These are phyloP conservation scores for Xylaria sp. DNA, from an alignment of 2,329 filamentous ascomycete species.

Conservation along the genomic window DNA sequence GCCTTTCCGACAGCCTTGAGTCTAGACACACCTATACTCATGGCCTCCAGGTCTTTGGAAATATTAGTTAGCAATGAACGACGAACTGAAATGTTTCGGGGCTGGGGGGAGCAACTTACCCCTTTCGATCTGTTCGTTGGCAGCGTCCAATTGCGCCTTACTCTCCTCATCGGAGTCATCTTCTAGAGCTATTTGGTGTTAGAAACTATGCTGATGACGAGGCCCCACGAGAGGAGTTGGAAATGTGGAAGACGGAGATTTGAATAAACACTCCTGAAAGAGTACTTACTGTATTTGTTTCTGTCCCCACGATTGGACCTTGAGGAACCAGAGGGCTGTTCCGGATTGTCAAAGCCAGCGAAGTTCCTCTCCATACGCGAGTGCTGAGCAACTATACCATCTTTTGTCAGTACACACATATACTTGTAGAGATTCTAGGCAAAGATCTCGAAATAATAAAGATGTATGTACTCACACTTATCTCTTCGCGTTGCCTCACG, in stretches of 20 bases:
- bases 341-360: slow-evolving; percentile 34
- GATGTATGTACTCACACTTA: slow-evolving; percentile 34
- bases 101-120: slow-evolving; percentile 4
- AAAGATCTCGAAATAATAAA: background rate
- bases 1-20: slow-evolving; percentile 53
- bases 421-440: background rate
- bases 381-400: slow-evolving; percentile 33
- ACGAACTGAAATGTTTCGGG: background rate
- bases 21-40: slow-evolving; percentile 16
- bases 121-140: slow-evolving; percentile 58
- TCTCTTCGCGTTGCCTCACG: slow-evolving; percentile 58
- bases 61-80: slow-evolving; percentile 3
- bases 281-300: slow-evolving; percentile 54
- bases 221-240: background rate
- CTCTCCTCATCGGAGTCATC: slow-evolving; percentile 32
- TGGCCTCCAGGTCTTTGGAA: slow-evolving; percentile 15
- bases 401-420: background rate
- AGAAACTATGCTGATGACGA: background rate
- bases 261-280: background rate
- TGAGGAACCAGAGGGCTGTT: slow-evolving; percentile 24
- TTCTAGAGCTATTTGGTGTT: slow-evolving; percentile 9
- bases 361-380: slow-evolving; percentile 51
- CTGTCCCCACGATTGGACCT: slow-evolving; percentile 50
- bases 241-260: background rate
- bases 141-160: slow-evolving; percentile 51